These are phyloP conservation scores for Bassia scoparia DNA, from an alignment of 148 eudicot species.

Conservation along the genomic window DNA sequence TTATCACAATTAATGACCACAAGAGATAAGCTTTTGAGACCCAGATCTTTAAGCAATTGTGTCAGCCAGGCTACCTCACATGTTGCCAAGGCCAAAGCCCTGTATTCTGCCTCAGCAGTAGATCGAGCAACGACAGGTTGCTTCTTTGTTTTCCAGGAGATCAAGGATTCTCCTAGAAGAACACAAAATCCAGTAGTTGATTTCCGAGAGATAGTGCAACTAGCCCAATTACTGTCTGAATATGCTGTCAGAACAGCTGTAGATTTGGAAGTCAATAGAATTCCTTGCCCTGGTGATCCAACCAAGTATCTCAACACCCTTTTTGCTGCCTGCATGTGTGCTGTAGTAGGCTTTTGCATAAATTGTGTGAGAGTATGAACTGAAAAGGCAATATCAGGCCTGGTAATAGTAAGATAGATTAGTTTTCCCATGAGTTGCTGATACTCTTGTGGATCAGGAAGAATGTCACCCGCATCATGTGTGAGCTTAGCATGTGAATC, in stretches of 20 bases:
- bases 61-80: background rate
- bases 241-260: background rate
- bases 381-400: background rate
- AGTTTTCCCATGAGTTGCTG: background rate
- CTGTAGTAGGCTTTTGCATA: too few relatives aligned
- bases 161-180: background rate
- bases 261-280: background rate
- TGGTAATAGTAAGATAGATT: background rate
- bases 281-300: background rate
- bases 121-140: background rate
- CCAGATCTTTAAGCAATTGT: background rate
- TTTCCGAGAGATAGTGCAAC: background rate
- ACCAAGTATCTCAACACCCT: background rate
- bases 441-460: background rate
- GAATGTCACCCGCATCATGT: background rate
- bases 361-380: too few relatives aligned
- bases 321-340: background rate
- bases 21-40: background rate
- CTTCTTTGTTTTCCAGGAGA: background rate
- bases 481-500: background rate
- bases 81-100: background rate
- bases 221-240: constrained; percentile 2
- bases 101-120: background rate
- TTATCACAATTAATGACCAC: background rate
- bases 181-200: background rate